A percentile compares a stretch with the other conserved stretches of the same genome.
These are phyloP conservation scores for Pyrenophora tritici-repentis DNA, from an alignment of 2,329 filamentous ascomycete genomes.

Conservation along the genomic window DNA sequence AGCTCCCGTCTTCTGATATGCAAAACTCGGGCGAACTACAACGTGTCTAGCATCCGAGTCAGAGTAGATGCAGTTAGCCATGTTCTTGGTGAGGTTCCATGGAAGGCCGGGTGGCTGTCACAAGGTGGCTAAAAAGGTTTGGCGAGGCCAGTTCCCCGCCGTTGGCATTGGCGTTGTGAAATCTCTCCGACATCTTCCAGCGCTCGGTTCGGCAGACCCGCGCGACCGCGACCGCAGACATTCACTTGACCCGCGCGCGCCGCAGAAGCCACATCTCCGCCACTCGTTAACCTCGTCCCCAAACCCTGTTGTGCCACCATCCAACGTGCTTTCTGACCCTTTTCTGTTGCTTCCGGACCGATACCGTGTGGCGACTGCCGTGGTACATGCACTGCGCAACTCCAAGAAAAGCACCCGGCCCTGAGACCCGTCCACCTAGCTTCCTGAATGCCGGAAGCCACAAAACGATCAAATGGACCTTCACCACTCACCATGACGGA, in stretches of 20 bases:
- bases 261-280: conserved; percentile 27
- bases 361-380: conserved; percentile 28
- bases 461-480: conserved; percentile 46
- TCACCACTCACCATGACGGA: conserved; percentile 41
- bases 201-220: conserved; percentile 27
- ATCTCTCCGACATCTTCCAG: conserved; percentile 28
- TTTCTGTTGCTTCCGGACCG: conserved; percentile 28
- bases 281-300: conserved; percentile 22
- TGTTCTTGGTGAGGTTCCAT: not conserved
- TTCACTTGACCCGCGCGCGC: conserved; percentile 34
- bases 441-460: conserved; percentile 47
- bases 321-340: conserved; percentile 31
- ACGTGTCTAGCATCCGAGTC: conserved; percentile 13
- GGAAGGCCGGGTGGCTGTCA: conserved; percentile 8
- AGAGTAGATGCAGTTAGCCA: not conserved
- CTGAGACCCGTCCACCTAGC: conserved; percentile 36
- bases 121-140: conserved; percentile 14
- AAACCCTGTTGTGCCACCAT: conserved; percentile 29
- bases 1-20: conserved; percentile 6
- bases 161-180: conserved; percentile 9
- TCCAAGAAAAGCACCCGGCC: conserved; percentile 35
- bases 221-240: conserved; percentile 37
- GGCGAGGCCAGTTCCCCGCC: conserved; percentile 25
- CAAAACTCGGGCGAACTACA: conserved; percentile 18
- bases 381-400: conserved; percentile 29